phyloP scores from a whole-genome alignment of 306 rosid genomes.

The Fragaria nilgerrensis region DNA sequence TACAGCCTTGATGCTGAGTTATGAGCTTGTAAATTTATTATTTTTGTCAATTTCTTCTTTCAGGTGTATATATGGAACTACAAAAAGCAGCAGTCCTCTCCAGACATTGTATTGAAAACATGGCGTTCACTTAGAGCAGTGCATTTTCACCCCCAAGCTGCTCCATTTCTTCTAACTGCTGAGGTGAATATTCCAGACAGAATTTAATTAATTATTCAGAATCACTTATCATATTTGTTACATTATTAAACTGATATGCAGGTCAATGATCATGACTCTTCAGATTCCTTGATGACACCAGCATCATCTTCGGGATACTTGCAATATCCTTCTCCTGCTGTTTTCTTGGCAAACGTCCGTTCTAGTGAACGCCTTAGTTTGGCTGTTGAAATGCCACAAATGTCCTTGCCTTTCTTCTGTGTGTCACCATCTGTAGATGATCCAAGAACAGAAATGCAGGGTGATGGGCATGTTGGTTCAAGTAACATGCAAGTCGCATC shows the following conservation, averaged over 20 bases:
- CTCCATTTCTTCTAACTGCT: slow-evolving; percentile 91
- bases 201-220: slow-evolving; percentile 18
- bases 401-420: slow-evolving; percentile 59
- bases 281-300: slow-evolving; percentile 76
- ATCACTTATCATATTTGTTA: slow-evolving; percentile 14
- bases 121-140: slow-evolving; percentile 88
- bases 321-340: slow-evolving; percentile 87
- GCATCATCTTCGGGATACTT: slow-evolving; percentile 84
- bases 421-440: slow-evolving; percentile 54
- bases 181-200: slow-evolving; percentile 54
- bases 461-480: slow-evolving; percentile 46
- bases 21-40: slow-evolving; percentile 15
- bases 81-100: slow-evolving; percentile 64
- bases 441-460: slow-evolving; percentile 54
- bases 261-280: slow-evolving; percentile 97
- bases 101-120: slow-evolving; percentile 71
- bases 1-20: slow-evolving; percentile 6
- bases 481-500: slow-evolving; percentile 48
- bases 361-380: slow-evolving; percentile 51
- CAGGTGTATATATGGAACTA: slow-evolving; percentile 92
- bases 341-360: slow-evolving; percentile 67
- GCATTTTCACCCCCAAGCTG: slow-evolving; percentile 92
- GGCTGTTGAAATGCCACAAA: slow-evolving; percentile 54
- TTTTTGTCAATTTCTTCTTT: slow-evolving; percentile 24
- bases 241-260: slow-evolving; percentile 47